Percentiles rank a stretch among this genome's conserved stretches.
phyloP scores from a whole-genome alignment of 441 rosid genomes.

The Metrosideros polymorpha region DNA sequence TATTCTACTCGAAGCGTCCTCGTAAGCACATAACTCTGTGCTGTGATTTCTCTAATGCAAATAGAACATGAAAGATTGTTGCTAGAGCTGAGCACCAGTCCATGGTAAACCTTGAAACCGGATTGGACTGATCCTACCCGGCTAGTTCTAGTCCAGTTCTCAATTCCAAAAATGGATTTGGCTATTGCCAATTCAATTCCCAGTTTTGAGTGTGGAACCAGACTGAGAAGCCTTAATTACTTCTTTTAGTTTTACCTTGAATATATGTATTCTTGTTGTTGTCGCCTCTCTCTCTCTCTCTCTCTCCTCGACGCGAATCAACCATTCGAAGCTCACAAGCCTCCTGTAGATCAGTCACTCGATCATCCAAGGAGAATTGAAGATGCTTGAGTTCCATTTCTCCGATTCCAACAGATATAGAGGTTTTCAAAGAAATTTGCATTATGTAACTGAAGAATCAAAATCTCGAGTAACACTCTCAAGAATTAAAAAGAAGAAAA shows the following conservation, averaged over 20 bases:
- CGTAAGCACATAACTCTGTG: no score
- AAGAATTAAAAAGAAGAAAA: background rate
- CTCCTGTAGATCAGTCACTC: background rate
- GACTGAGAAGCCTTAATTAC: background rate
- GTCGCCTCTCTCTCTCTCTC: background rate
- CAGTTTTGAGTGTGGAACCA: background rate
- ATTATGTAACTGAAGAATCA: background rate
- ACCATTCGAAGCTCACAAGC: background rate
- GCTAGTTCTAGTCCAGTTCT: fast-evolving
- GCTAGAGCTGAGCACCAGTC: fast-evolving
- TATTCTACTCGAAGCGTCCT: background rate
- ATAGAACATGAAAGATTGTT: background rate
- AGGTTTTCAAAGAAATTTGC: background rate
- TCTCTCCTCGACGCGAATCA: background rate
- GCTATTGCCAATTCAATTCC: fast-evolving
- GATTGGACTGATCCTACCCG: fast-evolving
- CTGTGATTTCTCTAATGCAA: background rate
- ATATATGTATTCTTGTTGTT: background rate
- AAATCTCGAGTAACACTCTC: background rate
- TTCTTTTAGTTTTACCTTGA: background rate
- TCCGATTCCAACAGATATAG: background rate
- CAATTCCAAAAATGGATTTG: background rate
- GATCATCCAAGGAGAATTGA: background rate
- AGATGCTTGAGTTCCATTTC: background rate
- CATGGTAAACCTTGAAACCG: fast-evolving